Evolutionary conservation across 2,329 filamentous ascomycete species (phyloP).

Genomic region (Clarireedia monteithiana): DNA sequence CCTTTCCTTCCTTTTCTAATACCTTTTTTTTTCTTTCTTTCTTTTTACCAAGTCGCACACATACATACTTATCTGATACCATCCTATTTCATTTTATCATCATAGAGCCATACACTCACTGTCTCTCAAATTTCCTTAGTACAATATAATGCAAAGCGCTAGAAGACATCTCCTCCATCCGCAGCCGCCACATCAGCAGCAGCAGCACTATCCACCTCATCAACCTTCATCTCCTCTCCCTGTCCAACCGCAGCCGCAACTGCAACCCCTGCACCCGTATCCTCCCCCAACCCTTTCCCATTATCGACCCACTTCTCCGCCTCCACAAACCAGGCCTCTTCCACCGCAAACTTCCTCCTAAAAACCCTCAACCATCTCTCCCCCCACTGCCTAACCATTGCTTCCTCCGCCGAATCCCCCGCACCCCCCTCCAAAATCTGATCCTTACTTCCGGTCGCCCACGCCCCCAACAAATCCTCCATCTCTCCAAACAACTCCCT

Average conservation of each 20-base stretch:
- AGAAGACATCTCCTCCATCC: neutral
- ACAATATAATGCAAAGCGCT: neutral
- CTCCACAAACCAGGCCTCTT: constrained; percentile 59
- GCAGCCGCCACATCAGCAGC: neutral
- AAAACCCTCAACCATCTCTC: constrained; percentile 83
- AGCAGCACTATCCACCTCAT: neutral
- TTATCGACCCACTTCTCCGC: constrained; percentile 24
- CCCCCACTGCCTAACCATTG: constrained; percentile 71
- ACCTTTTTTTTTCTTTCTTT: too few species aligned
- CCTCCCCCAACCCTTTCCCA: constrained; percentile 10
- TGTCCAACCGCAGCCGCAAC: neutral
- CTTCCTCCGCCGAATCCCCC: constrained; percentile 40
- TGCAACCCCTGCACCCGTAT: neutral
- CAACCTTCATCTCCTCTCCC: neutral
- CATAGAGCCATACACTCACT: neutral
- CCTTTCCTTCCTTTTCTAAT: too few species aligned
- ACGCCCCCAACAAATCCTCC: constrained; percentile 66
- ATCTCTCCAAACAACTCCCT: constrained; percentile 73
- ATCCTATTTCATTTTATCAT: neutral
- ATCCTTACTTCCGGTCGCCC: constrained; percentile 67
- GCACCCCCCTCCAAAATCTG: constrained; percentile 59
- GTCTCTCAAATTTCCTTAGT: neutral
- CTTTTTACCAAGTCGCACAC: too few species aligned
- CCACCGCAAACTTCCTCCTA: constrained; percentile 70
- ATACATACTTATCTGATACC: too few species aligned